Evolutionary conservation across 1,284 basidiomycete genomes (phyloP), one percentile per base, ranked within the genome.

Genomic region (Austroboletus novae-zelandiae): DNA sequence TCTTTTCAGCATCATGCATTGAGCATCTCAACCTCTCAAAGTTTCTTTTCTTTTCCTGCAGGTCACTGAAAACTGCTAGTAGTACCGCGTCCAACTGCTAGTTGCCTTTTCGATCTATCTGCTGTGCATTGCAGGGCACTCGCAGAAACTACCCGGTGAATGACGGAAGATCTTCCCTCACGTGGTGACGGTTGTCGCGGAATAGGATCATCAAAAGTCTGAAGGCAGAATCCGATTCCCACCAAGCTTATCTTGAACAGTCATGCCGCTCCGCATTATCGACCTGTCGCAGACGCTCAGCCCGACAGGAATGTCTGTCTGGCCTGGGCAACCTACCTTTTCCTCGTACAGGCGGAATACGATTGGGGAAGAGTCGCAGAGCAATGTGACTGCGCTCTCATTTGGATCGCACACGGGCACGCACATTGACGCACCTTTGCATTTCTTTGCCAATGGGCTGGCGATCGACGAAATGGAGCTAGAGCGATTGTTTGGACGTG

Each of bases 391-490:
- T n/a, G 49, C 48, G 4, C 50, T 61, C 34, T 59, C 59, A 27
- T 37, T 61, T 3, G 59, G 59, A 18, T 64, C 59, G 3, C 59
- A 61, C 50, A 73, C 71, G 0, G 85, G 86, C 17, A 88, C 86
- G 2, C 86, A 89, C 63, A 73, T 87, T 56, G 86, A 89, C 61
- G 84, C 84, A 1, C 86, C 86, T 0, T 83, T 75, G 25, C 85
- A 89, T 57, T 86, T 84, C 66, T 60, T 83, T 58, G 64, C 68
- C 5, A 59, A 72, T 41, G 81, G 80, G 4, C 62, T 65, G 27
- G 74, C 75, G 5, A 74, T 86, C 43, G 79, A 83, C 55, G 67
- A 80, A 44, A 67, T 86, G 23, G 74, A 79, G 3, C 65, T 84
- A 1, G 60, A 65, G 5, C 61, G 67, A 9, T 73, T 85, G 52